Base-by-base conservation (phyloP, 495 filamentous ascomycete species). In the Podospora pseudopauciseta region DNA sequence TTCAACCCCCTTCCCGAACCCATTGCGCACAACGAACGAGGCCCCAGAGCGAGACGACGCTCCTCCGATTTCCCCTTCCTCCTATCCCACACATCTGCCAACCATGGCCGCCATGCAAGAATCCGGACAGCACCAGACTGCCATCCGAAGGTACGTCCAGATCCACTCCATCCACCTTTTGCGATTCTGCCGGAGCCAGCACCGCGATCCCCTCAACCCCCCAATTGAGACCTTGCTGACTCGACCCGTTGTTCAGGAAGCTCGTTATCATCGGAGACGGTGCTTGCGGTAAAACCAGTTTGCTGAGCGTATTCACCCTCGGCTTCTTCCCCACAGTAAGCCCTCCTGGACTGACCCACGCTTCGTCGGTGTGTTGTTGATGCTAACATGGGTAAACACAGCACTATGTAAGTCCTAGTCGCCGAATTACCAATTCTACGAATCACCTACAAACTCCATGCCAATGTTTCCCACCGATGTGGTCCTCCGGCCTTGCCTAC, bases 251-350 rank as follows among this genome's bases (percentile, higher is more conserved):
- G 27, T 59, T 11, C 7, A 99, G 95, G 83, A 99, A 99, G 82
- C 83, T 99, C 77, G 95, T 99, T 71, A 99, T 99, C 67, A 99
- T 99, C 73, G 95, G 95, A 57, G 95, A 99, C 78, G 95, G 95
- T 82, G 95, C 95, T 69, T 99, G 95, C 82, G 95, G 95, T 68
- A 99, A 99, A 82, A 99, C 95, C 56, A 96, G 91, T 89, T 82
- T 99, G 69, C 84, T 99, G 70, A 97, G 94, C 78, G 95, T 99
- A 68, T 99, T 99, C 79, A 99, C 95, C 11, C 85, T 99, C 60
- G 95, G 95, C 23, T 98, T 97, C 80, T 99, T 99, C 74, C 95
- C 95, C 75, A 96, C 94, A 68, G 95, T 99, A 85, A 82, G 92
- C 87, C 62, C 28, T 54, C 28, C 57, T 65, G 23, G 16, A 57